phyloP scores from a whole-genome alignment of 2,329 filamentous ascomycete species.

The Aspergillus awamori region DNA sequence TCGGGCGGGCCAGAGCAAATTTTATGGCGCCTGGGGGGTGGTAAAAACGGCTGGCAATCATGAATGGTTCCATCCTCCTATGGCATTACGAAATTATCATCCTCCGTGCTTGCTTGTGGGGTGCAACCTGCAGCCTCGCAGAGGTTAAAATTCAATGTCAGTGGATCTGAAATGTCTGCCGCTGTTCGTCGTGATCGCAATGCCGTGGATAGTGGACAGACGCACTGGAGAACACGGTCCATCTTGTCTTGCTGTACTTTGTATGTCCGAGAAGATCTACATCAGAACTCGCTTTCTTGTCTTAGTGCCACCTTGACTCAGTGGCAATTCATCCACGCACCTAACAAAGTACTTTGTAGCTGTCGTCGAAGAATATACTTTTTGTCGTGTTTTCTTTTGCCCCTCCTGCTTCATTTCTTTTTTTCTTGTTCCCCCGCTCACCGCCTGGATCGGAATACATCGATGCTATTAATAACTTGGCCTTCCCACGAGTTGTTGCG shows the following conservation, averaged over 20 bases:
- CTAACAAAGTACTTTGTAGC: no score
- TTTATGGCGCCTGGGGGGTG: constrained; percentile 3
- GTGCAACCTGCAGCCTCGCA: background rate
- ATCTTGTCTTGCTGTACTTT: background rate
- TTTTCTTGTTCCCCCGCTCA: background rate
- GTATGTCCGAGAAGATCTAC: background rate
- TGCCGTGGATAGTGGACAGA: background rate
- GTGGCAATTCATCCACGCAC: no score
- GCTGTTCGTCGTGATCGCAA: background rate
- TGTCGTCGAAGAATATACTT: no score
- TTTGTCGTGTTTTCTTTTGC: background rate
- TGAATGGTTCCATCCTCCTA: constrained; percentile 7
- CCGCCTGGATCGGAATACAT: background rate
- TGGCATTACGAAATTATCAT: constrained; percentile 6
- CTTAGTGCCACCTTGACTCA: background rate
- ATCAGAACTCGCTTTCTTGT: background rate
- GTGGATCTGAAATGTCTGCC: background rate
- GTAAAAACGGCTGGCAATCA: constrained; percentile 3
- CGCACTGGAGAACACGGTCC: background rate
- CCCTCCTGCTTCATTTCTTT: background rate
- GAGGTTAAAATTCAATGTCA: background rate
- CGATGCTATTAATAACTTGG: background rate
- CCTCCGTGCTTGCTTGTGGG: background rate
- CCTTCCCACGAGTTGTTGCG: background rate
- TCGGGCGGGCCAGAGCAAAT: constrained; percentile 11